Evolutionary conservation across 2,329 filamentous ascomycete species (phyloP).

Genomic region (Sordariomycetes sp.): DNA sequence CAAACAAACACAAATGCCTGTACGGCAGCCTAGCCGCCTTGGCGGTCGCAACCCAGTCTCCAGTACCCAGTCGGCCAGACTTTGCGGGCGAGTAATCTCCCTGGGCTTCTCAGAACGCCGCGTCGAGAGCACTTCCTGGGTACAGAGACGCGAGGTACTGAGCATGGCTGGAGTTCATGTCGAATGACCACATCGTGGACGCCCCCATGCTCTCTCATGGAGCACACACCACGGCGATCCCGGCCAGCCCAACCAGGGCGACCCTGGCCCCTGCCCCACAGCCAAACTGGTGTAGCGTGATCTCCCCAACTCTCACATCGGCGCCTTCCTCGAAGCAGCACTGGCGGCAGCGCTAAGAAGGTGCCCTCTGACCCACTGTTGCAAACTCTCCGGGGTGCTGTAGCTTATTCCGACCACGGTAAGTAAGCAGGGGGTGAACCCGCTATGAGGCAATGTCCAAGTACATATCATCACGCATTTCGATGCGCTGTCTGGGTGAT

Average conservation of each 20-base stretch:
- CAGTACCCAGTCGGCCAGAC: not conserved
- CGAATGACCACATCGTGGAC: too few species aligned
- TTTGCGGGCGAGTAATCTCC: not conserved
- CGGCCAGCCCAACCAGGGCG: not conserved
- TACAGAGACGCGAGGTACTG: not conserved
- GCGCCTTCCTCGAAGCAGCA: not conserved
- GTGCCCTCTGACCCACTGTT: not conserved
- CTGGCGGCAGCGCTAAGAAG: not conserved
- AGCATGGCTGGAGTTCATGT: too few species aligned
- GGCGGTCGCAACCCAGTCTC: not conserved
- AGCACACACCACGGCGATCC: too few species aligned
- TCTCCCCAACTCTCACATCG: not conserved
- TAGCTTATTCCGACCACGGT: not conserved
- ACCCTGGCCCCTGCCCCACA: not conserved
- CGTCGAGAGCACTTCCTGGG: not conserved
- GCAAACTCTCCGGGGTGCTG: not conserved
- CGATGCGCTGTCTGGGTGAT: too few species aligned
- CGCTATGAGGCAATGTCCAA: too few species aligned
- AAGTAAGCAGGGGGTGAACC: too few species aligned
- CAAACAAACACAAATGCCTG: not conserved
- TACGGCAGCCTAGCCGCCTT: not conserved
- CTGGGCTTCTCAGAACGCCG: not conserved
- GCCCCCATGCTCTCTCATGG: too few species aligned
- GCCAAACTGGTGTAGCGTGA: not conserved
- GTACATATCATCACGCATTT: too few species aligned